Evolutionary conservation across 345 rosid genomes (phyloP), one percentile per base, ranked within the genome.

Genomic region (Citrus glauca): DNA sequence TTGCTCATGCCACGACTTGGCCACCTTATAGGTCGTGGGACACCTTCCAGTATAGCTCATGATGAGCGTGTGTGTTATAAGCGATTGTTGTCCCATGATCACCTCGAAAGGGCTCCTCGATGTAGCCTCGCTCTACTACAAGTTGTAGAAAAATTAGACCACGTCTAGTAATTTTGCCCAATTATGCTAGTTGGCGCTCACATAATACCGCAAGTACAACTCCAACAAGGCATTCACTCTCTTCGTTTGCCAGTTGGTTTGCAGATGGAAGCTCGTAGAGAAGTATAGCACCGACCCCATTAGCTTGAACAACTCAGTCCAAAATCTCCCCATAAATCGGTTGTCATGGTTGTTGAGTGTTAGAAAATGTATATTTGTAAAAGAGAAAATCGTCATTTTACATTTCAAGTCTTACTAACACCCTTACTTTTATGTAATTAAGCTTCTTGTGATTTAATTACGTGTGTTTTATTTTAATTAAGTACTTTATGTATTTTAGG

Each of bases 71-170:
- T 59, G 7, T 0, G 62, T 76, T 0, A 53, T 2, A 0, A 66
- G 75, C 22, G 0, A 0, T 5, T 32, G 5, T 4, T 32, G 33
- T 32, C 33, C 33, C 33, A 32, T 32, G 33, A 32, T 32, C 33
- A 32, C 33, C 33, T 32, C 5, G 33, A 32, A 32, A 32, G 25
- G 1, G 6, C 42, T 71, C 32, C 0, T 4, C 0, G 6, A 48
- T 0, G 27, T 72, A 0, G 42, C 7, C 40, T 76, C 56, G 8
- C 30, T 75, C 57, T 25, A 25, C 1, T 8, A 42, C 0, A 83
- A 30, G n/a, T 76, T 79, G 32, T 65, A 42, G 2, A 66, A 82
- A 32, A 82, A 75, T 69, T 78, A 20, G 0, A 64, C 73, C 8
- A 78, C 25, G 0, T 78, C 66, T 0, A 73, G 14, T 3, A 81